Evolutionary conservation across 2,329 filamentous ascomycete genomes (phyloP).

Genomic region (Aureobasidium namibiae): DNA sequence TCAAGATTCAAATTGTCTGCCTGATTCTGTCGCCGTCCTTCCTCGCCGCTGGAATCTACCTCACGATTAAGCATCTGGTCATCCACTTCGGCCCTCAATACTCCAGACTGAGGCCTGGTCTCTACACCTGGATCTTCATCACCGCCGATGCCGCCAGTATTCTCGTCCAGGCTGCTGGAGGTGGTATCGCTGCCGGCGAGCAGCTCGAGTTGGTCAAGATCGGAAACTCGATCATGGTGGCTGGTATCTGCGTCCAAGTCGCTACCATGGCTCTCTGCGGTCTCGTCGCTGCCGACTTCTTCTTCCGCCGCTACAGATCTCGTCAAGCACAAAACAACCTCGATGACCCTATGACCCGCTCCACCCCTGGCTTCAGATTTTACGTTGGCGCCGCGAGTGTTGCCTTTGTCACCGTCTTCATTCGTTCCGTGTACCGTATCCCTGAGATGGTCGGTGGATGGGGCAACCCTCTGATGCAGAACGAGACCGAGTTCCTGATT

Average conservation of each 20-base stretch:
- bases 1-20: slow-evolving; percentile 36
- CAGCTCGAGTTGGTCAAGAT: slow-evolving; percentile 24
- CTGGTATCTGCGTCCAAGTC: slow-evolving; percentile 38
- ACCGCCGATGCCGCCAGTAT: slow-evolving; percentile 40
- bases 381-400: slow-evolving; percentile 50
- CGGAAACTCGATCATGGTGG: slow-evolving; percentile 39
- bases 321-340: background rate
- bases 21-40: slow-evolving; percentile 37
- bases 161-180: slow-evolving; percentile 36
- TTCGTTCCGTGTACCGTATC: slow-evolving; percentile 47
- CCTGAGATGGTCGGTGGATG: slow-evolving; percentile 45
- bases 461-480: slow-evolving; percentile 39
- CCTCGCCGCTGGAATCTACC: slow-evolving; percentile 38
- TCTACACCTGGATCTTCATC: slow-evolving; percentile 45
- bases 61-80: slow-evolving; percentile 41
- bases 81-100: slow-evolving; percentile 34
- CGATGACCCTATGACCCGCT: background rate
- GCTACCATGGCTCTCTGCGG: slow-evolving; percentile 36
- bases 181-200: slow-evolving; percentile 32
- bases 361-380: slow-evolving; percentile 35
- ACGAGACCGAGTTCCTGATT: slow-evolving; percentile 39
- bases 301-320: slow-evolving; percentile 16
- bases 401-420: slow-evolving; percentile 56
- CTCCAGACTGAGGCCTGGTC: slow-evolving; percentile 33
- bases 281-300: slow-evolving; percentile 33